Percentiles rank a stretch among this genome's conserved stretches.
Evolutionary conservation across 2,329 filamentous ascomycete genomes (phyloP).

Genomic region (Phaeophleospora eucalypticola): DNA sequence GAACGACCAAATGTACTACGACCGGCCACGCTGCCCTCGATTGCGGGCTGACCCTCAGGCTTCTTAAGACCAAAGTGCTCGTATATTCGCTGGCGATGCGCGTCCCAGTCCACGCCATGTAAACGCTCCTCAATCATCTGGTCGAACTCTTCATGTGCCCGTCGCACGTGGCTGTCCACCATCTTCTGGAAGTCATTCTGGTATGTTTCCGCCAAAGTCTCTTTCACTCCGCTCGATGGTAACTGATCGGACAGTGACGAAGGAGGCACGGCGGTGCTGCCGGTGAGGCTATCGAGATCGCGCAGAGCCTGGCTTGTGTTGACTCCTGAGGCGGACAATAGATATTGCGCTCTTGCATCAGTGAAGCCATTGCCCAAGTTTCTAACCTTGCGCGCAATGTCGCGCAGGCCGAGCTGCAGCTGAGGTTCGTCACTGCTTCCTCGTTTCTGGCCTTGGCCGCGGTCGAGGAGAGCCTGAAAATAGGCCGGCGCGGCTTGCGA

Average conservation of each 20-base stretch:
- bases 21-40: conserved; percentile 18
- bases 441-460: conserved; percentile 62
- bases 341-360: conserved; percentile 65
- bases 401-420: conserved; percentile 84
- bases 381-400: conserved; percentile 72
- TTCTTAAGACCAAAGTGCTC: conserved; percentile 83
- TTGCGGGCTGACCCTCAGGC: conserved; percentile 36
- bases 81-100: conserved; percentile 87
- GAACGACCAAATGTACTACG: conserved; percentile 51
- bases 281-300: conserved; percentile 56
- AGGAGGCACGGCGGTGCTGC: conserved; percentile 13
- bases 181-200: conserved; percentile 62
- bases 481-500: conserved; percentile 47
- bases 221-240: conserved; percentile 26
- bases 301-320: conserved; percentile 80
- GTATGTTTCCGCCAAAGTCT: conserved; percentile 28
- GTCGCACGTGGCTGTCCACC: conserved; percentile 53
- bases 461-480: conserved; percentile 61
- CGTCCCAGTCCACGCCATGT: conserved; percentile 84
- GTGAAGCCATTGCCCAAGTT: conserved; percentile 65
- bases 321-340: conserved; percentile 89
- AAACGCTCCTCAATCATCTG: conserved; percentile 91
- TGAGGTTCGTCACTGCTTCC: conserved; percentile 70
- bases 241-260: conserved; percentile 6
- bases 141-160: conserved; percentile 88